Evolutionary conservation across 1,284 basidiomycete genomes (phyloP), one percentile per base, ranked within the genome.

Genomic region (Hemileia vastatrix): DNA sequence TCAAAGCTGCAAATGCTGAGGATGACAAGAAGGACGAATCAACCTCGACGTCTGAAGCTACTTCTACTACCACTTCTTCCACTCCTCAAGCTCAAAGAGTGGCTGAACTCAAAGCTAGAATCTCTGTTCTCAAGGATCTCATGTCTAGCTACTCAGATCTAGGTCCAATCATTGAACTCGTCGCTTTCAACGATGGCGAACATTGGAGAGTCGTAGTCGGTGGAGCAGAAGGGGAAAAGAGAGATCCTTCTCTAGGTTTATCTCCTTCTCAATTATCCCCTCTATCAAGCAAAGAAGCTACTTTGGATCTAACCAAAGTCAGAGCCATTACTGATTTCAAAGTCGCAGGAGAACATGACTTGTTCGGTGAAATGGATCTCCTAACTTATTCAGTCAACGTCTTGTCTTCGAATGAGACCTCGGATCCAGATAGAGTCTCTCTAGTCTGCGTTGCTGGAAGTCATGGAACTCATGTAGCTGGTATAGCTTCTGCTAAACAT

Each of bases 401-500:
- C 48, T 52, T 69, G 24, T 32, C 44, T 53, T 49, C 24, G 19
- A n/a, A n/a, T n/a, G n/a, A n/a, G 19, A 6, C 4, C 6, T 6
- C 4, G 23, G 9, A 36, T 4, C 54, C 4, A 27, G 54, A 21
- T 24, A n/a, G n/a, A n/a, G n/a, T n/a, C n/a, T 63, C 60, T 58
- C 65, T 76, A 31, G 74, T 75, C 53, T 70, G 69, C 23, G 62
- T 71, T 3, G 67, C 71, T n/a, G 76, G 76, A 15, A 70, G 67
- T 32, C 76, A 77, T 64, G 76, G 73, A 27, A 75, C 76, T 19
- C 76, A 77, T 63, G 75, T 77, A 4, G 76, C 74, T 9, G 73
- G 74, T 23, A 77, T 77, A 51, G 72, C 75, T 32, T 73, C 70
- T 23, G 74, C 76, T 2, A 60, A 69, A 2, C 68, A 70, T 51